These are phyloP conservation scores for Apiospora pterosperma DNA, from an alignment of 2,329 filamentous ascomycete genomes.

Conservation along the genomic window DNA sequence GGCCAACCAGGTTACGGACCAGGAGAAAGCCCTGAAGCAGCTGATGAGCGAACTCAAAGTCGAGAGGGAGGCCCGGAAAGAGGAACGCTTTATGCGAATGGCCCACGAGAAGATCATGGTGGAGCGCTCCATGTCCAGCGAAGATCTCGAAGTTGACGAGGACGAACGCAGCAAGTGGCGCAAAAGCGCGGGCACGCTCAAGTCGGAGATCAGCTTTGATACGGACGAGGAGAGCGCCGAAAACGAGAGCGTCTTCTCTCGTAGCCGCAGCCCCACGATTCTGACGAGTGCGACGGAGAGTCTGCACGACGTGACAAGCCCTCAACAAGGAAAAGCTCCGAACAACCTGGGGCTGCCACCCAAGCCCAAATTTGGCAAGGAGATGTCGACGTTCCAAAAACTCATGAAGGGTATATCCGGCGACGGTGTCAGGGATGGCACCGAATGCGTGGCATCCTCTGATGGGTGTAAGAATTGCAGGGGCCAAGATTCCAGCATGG, in stretches of 20 bases:
- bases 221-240: slow-evolving; percentile 50
- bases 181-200: slow-evolving; percentile 38
- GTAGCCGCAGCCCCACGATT: slow-evolving; percentile 54
- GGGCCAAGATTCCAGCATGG: slow-evolving; percentile 55
- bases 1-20: slow-evolving; percentile 48
- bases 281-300: slow-evolving; percentile 31
- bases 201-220: slow-evolving; percentile 42
- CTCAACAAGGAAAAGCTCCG: slow-evolving; percentile 5
- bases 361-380: slow-evolving; percentile 27
- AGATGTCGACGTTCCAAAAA: slow-evolving; percentile 45
- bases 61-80: slow-evolving; percentile 45
- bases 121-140: slow-evolving; percentile 42
- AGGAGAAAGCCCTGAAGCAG: slow-evolving; percentile 47
- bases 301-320: slow-evolving; percentile 7
- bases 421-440: slow-evolving; percentile 24
- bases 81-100: slow-evolving; percentile 28
- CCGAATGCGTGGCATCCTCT: not conserved
- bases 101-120: slow-evolving; percentile 27
- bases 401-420: slow-evolving; percentile 43
- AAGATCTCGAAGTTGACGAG: slow-evolving; percentile 53
- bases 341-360: slow-evolving; percentile 13
- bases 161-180: slow-evolving; percentile 45
- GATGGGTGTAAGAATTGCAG: slow-evolving; percentile 52
- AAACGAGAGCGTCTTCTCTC: slow-evolving; percentile 57
- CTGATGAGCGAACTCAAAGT: slow-evolving; percentile 48